Base-by-base conservation (phyloP, 768 basidiomycete species). In the Boletellus ananiceps region DNA sequence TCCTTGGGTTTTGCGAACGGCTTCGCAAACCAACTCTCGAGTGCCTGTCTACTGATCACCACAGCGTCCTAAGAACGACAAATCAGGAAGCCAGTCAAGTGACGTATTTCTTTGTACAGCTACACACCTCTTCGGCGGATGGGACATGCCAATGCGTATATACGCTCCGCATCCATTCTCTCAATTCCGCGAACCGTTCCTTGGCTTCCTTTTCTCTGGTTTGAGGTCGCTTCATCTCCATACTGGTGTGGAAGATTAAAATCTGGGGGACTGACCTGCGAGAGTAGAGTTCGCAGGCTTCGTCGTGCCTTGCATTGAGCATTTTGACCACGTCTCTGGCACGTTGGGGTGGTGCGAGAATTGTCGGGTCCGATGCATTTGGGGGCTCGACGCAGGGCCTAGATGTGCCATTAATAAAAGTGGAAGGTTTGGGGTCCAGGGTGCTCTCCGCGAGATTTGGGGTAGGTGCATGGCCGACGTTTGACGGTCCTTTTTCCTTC, bases 91-190 rank as follows among this genome's bases (percentile, higher is more conserved):
- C 19, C 40, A 25, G 49, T 35, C 40, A 34, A 23, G 39, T 47
- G 49, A 52, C 44, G 47, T 47, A 56, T 32, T 21, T 25, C 39
- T 27, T 35, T 47, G 32, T 16, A 8, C 27, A 51, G 37, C 49
- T 31, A 49, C 69, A 50, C 52, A 86, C 88, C 67, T 80, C 74
- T 12, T 74, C 63, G 18, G 64, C 57, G 15, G 74, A 72, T 25
- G 65, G 58, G 4, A 82, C 57, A 50, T 75, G 71, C 90, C 90
- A 93, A 32, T 66, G 70, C 3, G 55, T 72, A 66, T 83, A 90
- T 8, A 91, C 78, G 34, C 74, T 70, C 66, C 72, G 73, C 51
- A 89, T 80, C 51, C 71, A 76, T 14, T 67, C 59, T 39, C 85
- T 74, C 41, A 79, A 61, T 46, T 75, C 70, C 27, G 72, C 58